Conservation (phyloP, 768 basidiomycete species). For the Serpula lacrymans region DNA sequence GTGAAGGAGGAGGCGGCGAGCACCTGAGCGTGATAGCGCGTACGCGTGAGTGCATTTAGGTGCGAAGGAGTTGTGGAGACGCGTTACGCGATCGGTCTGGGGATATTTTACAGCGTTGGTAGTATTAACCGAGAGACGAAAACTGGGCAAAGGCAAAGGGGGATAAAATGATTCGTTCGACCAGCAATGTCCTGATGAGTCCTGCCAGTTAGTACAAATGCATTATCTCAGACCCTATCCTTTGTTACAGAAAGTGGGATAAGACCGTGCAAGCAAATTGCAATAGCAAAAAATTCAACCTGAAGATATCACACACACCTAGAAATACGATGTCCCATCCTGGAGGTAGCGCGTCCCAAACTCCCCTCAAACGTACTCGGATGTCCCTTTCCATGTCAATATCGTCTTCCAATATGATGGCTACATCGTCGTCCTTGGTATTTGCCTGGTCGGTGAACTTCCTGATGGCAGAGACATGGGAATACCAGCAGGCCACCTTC, state of each 20-base stretch:
- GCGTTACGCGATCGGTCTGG: constrained; percentile 4
- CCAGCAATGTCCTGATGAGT: constrained; percentile 73
- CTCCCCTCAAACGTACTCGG: constrained; percentile 29
- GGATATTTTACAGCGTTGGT: neutral
- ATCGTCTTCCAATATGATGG: constrained; percentile 73
- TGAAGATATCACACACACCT: constrained; percentile 36
- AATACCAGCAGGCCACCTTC: constrained; percentile 71
- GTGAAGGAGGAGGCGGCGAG: constrained; percentile 56
- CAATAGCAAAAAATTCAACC: constrained; percentile 5
- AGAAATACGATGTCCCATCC: constrained; percentile 76
- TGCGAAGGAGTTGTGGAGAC: constrained; percentile 52
- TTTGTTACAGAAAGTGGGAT: too few relatives aligned
- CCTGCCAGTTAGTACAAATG: neutral
- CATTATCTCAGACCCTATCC: neutral
- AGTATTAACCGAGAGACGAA: constrained; percentile 6
- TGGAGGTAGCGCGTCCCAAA: constrained; percentile 53
- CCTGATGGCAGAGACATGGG: constrained; percentile 55
- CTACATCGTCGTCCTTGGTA: constrained; percentile 28
- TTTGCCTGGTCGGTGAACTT: constrained; percentile 32
- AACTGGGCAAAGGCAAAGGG: constrained; percentile 23
- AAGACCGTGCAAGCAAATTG: too few relatives aligned
- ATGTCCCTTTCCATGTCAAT: constrained; percentile 74
- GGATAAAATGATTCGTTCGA: constrained; percentile 58
- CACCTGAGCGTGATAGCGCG: constrained; percentile 54
- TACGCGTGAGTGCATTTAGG: constrained; percentile 79